phyloP scores from a whole-genome alignment of 2,329 filamentous ascomycete genomes.

The Aspergillus brunneoviolaceus region DNA sequence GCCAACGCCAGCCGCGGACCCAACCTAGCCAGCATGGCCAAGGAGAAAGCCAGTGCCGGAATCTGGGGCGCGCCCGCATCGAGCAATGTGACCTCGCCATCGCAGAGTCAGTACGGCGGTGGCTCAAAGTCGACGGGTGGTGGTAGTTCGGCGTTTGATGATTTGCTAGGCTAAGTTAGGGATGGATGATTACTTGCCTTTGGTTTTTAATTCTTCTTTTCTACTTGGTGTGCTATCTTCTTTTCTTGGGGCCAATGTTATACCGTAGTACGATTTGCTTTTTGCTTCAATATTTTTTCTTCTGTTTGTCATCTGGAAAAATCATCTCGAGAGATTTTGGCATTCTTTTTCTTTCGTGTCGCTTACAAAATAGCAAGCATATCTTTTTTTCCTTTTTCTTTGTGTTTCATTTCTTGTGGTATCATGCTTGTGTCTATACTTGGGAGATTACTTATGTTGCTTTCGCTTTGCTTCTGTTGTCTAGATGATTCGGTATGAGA shows the following conservation, averaged over 20 bases:
- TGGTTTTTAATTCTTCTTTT: background rate
- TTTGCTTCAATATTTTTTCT: slow-evolving; percentile 1
- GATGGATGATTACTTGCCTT: slow-evolving; percentile 9
- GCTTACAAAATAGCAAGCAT: background rate
- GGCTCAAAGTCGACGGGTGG: slow-evolving; percentile 31
- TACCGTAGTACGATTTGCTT: slow-evolving; percentile 2
- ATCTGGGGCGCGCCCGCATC: slow-evolving; percentile 80
- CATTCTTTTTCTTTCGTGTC: background rate
- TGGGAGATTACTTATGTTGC: background rate
- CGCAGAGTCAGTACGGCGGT: slow-evolving; percentile 39
- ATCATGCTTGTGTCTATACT: no score
- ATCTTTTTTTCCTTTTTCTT: background rate
- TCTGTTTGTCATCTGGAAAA: slow-evolving; percentile 7
- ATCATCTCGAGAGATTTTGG: slow-evolving; percentile 6
- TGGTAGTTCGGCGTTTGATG: slow-evolving; percentile 42
- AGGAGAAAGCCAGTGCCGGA: slow-evolving; percentile 91
- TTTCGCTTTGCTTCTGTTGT: no score
- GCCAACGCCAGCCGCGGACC: slow-evolving; percentile 64
- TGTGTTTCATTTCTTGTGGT: no score
- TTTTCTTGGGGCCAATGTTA: slow-evolving; percentile 4
- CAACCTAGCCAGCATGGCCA: slow-evolving; percentile 91
- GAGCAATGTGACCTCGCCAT: slow-evolving; percentile 36
- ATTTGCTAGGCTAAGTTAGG: slow-evolving; percentile 36
- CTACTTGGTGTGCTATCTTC: no score
- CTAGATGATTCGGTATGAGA: no score